Percentiles rank a stretch among this genome's conserved stretches.
phyloP scores from a whole-genome alignment of 495 filamentous ascomycete genomes.

The Talaromyces trachyspermus region DNA sequence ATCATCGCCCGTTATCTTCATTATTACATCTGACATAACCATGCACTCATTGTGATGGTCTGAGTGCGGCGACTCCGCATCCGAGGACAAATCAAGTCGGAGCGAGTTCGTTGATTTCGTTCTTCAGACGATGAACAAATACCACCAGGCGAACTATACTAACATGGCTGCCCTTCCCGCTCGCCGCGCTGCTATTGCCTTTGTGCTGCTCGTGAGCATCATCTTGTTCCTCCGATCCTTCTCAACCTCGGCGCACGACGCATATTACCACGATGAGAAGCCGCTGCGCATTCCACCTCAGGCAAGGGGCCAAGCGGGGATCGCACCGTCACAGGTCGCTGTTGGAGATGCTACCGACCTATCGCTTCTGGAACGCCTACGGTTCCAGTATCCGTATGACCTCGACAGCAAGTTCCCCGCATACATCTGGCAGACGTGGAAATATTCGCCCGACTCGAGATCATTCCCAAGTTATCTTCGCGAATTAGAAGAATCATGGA shows the following conservation, averaged over 20 bases:
- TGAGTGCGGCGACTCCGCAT: too few species aligned
- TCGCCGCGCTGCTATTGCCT: constrained; percentile 61
- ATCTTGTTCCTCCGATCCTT: constrained; percentile 64
- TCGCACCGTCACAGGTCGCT: constrained; percentile 26
- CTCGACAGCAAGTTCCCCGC: constrained; percentile 82
- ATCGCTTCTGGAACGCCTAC: constrained; percentile 74
- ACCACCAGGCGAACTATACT: constrained; percentile 2
- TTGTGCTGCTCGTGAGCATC: constrained; percentile 58
- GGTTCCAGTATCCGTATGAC: constrained; percentile 91
- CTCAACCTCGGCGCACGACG: constrained; percentile 33
- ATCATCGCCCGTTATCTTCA: too few species aligned
- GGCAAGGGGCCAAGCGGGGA: constrained; percentile 16
- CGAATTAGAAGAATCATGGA: constrained; percentile 82
- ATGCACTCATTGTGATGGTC: too few species aligned
- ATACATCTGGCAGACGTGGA: constrained; percentile 99
- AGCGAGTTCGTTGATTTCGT: too few species aligned
- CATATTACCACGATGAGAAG: constrained; percentile 15
- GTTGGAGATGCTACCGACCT: constrained; percentile 49
- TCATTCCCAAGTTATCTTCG: constrained; percentile 71
- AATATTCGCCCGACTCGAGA: constrained; percentile 72
- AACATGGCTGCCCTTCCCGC: constrained; percentile 65
- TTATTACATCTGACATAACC: too few species aligned
- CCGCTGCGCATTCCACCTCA: constrained; percentile 29
- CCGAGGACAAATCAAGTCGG: too few species aligned
- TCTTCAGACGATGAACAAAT: constrained; percentile 1